Evolutionary conservation across 2,329 filamentous ascomycete genomes (phyloP), one percentile per base, ranked within the genome.

Genomic region (Macroventuria anomochaeta): DNA sequence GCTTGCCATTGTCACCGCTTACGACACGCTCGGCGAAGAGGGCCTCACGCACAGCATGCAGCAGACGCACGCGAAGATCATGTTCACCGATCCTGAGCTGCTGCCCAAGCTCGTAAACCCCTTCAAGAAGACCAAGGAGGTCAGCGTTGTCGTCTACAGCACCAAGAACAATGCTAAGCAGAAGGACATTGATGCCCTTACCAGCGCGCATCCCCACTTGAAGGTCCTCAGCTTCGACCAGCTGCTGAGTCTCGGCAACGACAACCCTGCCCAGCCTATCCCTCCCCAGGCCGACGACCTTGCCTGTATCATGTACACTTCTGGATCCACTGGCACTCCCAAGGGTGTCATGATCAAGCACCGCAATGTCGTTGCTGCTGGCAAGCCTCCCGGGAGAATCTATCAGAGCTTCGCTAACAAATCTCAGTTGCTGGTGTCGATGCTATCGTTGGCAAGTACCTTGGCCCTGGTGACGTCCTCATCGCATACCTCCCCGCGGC

Each of bases 401-500:
- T 18, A 12, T 21, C 20, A 13, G 42, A 18, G 36, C 53, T 11
- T 21, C 41, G 21, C 60, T 71, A 57, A 58, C 42, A 34, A 34
- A 29, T n/a, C 26, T 21, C 58, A 75, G 77, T 96, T 61, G 89
- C 93, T 39, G 95, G 95, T 72, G 85, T 96, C 38, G 85, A 88
- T 69, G 83, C 84, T 34, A 87, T 91, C 57, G 87, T 97, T 40
- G 90, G 89, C 18, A 86, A 88, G 53, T 88, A 88, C 67, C 85
- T 97, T 42, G 88, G 87, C 55, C 86, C 88, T 53, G 85, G 83
- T 38, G 95, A 99, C 65, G 84, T 84, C 38, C 81, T 97, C 36
- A 83, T 99, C 38, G 91, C 93, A 18, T 99, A 97, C 75, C 85
- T 99, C 12, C 95, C 95, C 1, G 87, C 96, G 46, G 93, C 95